Base-by-base conservation (phyloP, 495 filamentous ascomycete species). In the Penicillium argentinense region DNA sequence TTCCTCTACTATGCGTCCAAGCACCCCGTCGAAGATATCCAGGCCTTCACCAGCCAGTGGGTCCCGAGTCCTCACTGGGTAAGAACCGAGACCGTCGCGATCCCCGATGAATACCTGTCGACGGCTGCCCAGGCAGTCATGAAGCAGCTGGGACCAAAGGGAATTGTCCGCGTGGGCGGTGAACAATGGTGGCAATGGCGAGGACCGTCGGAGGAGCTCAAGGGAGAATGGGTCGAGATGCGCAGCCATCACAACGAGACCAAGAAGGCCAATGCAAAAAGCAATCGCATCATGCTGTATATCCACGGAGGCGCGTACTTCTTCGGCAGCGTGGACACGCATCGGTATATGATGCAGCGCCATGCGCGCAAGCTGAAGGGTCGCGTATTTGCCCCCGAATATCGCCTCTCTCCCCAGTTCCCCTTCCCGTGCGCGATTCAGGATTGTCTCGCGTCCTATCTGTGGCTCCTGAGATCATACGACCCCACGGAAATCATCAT, bases 161-260 rank as follows among this genome's bases (percentile, higher is more conserved):
- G 88, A 0, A 74, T 96, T 16, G 67, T 75, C 17, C 77, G 78
- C 29, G 79, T 96, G 2, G 92, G 92, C 14, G 92, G 92, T 0
- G 76, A 79, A 64, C 80, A 80, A 29, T 97, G 92, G 92, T 97
- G 92, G 92, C 88, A 90, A 71, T 97, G 92, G 92, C 82, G 92
- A 43, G 68, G 73, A 12, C 74, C 76, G 0, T 69, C 77, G 12
- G 75, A 70, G 23, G 77, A 79, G 0, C 65, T 95, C 39, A 82
- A 81, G 59, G 90, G 87, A 2, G 93, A 97, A 62, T 97, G 89
- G 92, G 85, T 97, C 51, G 93, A 96, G 74, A 96, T 96, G 91
- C 82, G 81, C 45, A 76, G 78, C 42, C 87, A 97, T 54, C 86
- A 91, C 55, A 68, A 85, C 37, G 78, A 84, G 57, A 78, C 86